Percentiles rank a stretch among this genome's conserved stretches.
phyloP scores from a whole-genome alignment of 257 asterid genomes.

The Solanum piurae region DNA sequence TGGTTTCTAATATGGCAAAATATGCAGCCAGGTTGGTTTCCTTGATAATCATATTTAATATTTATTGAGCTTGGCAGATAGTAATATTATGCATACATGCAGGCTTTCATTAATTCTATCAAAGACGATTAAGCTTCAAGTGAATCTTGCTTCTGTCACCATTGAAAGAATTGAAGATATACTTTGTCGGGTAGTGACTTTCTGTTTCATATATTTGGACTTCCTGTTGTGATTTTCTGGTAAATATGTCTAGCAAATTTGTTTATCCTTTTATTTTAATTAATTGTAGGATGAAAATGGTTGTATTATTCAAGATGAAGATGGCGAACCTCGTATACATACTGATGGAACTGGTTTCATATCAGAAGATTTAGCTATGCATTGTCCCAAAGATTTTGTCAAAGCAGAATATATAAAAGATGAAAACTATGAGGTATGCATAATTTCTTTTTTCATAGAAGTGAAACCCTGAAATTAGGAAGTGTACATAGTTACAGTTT shows the following conservation, averaged over 20 bases:
- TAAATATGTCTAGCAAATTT: neutral
- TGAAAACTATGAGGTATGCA: constrained; percentile 35
- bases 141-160: constrained; percentile 38
- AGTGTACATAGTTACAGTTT: neutral
- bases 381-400: constrained; percentile 45
- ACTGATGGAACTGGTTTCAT: constrained; percentile 89
- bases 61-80: neutral
- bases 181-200: constrained; percentile 42
- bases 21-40: constrained; percentile 70
- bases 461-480: neutral
- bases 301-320: constrained; percentile 27
- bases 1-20: constrained; percentile 47
- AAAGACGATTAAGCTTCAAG: constrained; percentile 44
- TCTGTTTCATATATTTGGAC: neutral
- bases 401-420: constrained; percentile 30
- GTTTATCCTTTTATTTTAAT: neutral
- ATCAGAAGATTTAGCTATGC: constrained; percentile 67
- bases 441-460: neutral
- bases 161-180: constrained; percentile 50
- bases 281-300: constrained; percentile 44
- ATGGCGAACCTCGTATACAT: constrained; percentile 46
- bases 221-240: neutral
- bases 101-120: constrained; percentile 75
- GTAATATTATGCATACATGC: constrained; percentile 8
- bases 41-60: neutral